These are phyloP conservation scores for Marvania coccoides DNA, from an alignment of 139 green algal species.

Conservation along the genomic window DNA sequence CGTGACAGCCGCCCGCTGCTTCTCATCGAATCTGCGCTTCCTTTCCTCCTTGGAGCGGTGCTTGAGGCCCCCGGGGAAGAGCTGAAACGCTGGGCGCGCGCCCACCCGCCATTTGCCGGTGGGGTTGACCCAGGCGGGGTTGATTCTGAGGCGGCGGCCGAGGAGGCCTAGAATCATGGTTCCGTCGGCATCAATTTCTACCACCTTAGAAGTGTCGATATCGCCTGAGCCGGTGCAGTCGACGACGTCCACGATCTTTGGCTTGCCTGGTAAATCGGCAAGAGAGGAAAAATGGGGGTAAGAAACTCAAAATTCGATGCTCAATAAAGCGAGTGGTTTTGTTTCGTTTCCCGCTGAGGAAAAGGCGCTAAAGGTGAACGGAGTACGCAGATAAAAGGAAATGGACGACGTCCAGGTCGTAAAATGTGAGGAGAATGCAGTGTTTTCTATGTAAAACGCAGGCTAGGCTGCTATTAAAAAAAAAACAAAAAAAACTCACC, in stretches of 20 bases:
- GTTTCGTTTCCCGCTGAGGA: too few species aligned
- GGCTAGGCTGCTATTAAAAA: too few species aligned
- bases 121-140: slow-evolving; percentile 78
- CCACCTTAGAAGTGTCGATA: slow-evolving; percentile 68
- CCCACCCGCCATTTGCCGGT: slow-evolving; percentile 78
- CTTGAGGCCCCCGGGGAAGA: slow-evolving; percentile 56
- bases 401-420: too few species aligned
- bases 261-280: too few species aligned
- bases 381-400: too few species aligned
- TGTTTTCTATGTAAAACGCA: too few species aligned
- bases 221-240: slow-evolving; percentile 82
- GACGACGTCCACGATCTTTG: slow-evolving; percentile 64
- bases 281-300: too few species aligned
- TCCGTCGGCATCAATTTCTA: slow-evolving; percentile 53
- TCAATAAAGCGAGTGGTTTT: too few species aligned
- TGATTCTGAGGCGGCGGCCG: slow-evolving; percentile 50
- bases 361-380: too few species aligned
- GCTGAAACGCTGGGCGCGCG: slow-evolving; percentile 54
- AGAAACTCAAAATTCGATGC: too few species aligned
- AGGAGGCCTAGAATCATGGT: slow-evolving; percentile 44
- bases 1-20: slow-evolving; percentile 40
- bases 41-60: slow-evolving; percentile 41
- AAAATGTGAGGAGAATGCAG: too few species aligned
- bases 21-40: slow-evolving; percentile 52
- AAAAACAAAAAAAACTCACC: too few species aligned